A percentile compares a stretch with the other conserved stretches of the same genome.
phyloP scores from a whole-genome alignment of 1,139 yeast species.

The Yamadazyma taylorii region DNA sequence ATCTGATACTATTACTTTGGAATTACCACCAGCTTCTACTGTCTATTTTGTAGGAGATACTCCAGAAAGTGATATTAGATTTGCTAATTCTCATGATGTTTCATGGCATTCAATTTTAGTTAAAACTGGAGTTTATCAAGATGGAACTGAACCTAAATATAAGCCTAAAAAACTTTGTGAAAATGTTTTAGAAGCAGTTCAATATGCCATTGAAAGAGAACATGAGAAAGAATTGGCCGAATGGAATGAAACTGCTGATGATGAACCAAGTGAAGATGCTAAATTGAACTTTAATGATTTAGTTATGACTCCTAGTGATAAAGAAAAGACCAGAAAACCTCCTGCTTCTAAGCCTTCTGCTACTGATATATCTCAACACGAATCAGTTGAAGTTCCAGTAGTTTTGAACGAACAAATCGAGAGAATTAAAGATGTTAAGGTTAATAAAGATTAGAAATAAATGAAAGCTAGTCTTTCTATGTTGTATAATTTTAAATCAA shows the following conservation, averaged over 20 bases:
- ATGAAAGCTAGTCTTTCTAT: constrained; percentile 1
- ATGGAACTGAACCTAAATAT: constrained; percentile 74
- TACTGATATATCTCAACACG: constrained; percentile 28
- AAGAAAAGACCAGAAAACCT: constrained; percentile 18
- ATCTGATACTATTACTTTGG: constrained; percentile 45
- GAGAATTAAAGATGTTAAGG: constrained; percentile 37
- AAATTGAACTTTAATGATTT: constrained; percentile 49
- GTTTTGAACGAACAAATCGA: constrained; percentile 40
- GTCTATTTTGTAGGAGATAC: constrained; percentile 91
- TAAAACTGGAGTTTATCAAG: constrained; percentile 84
- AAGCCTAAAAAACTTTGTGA: constrained; percentile 72
- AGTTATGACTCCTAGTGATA: constrained; percentile 49
- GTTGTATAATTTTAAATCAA: no score
- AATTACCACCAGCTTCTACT: constrained; percentile 79
- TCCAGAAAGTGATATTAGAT: constrained; percentile 87
- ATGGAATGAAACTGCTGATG: constrained; percentile 60
- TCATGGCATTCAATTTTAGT: constrained; percentile 85
- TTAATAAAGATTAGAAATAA: constrained; percentile 13
- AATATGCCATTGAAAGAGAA: constrained; percentile 80
- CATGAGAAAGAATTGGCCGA: constrained; percentile 68
- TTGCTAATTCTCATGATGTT: constrained; percentile 81
- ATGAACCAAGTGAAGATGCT: constrained; percentile 29
- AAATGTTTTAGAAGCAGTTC: constrained; percentile 77
- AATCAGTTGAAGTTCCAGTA: constrained; percentile 45
- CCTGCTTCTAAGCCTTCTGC: constrained; percentile 1